Evolutionary conservation across 371 early-diverging fungal species (phyloP), one percentile per base, ranked within the genome.

Genomic region (Dichotomocladium elegans): DNA sequence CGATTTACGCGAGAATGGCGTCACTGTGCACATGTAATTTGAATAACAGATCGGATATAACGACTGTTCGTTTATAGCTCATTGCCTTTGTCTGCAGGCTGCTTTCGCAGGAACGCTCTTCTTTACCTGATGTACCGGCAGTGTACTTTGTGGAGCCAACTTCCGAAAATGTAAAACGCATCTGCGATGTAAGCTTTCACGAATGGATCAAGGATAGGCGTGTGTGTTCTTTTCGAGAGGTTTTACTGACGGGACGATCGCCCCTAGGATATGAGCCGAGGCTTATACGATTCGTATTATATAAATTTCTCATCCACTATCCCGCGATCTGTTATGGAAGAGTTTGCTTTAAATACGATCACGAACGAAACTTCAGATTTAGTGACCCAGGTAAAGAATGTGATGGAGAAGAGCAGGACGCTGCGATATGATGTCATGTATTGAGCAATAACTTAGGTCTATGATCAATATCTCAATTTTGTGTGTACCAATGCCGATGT

Each of bases 121-220:
- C 92, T 9, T 91, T 99, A 40, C 82, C 90, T 1, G 98, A 98
- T 70, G 99, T 96, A 0, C 98, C 99, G 7, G 99, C 99, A 1
- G 79, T 99, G 34, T 99, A 99, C 73, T 97, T 99, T 79, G 81
- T 99, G 0, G 87, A 92, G 60, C 98, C 98, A 11, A 92, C 89
- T 14, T 66, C 81, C 1, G 92, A 94, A 41, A 95, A 90, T 68
- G 81, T 96, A 58, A 75, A 82, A 41, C 70, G 72, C 31, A 83
- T 99, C 30, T 74, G 79, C 33, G 88, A 95, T 64, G 93, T 91
- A 66, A n/a, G n/a, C n/a, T n/a, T n/a, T n/a, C n/a, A n/a, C n/a
- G n/a, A n/a, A n/a, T 29, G 49, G 27, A 15, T 19, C 2, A 6
- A 15, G 15, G 22, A n/a, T n/a, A n/a, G n/a, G n/a, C n/a, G n/a